A percentile compares a stretch with the other conserved stretches of the same genome.
Evolutionary conservation across 306 rosid species (phyloP).

Genomic region (Senna tora): DNA sequence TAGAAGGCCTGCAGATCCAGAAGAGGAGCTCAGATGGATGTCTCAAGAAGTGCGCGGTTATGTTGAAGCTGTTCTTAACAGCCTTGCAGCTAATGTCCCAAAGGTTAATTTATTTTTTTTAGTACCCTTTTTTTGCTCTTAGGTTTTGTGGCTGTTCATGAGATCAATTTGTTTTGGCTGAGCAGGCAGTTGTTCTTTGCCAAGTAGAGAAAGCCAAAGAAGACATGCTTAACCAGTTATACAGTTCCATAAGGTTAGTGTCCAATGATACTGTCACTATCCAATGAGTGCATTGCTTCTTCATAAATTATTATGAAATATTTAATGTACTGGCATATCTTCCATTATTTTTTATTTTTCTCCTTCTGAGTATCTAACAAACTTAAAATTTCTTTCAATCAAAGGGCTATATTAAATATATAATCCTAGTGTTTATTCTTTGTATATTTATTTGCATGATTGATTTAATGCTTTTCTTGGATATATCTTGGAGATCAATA

Average conservation of each 20-base stretch:
- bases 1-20: constrained; percentile 67
- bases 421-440: constrained; percentile 18
- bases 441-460: constrained; percentile 1
- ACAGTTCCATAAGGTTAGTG: constrained; percentile 61
- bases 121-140: constrained; percentile 16
- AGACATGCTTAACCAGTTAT: constrained; percentile 66
- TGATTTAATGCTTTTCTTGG: constrained; percentile 31
- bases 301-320: constrained; percentile 8
- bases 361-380: constrained; percentile 17
- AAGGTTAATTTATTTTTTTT: constrained; percentile 48
- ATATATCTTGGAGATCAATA: constrained; percentile 10
- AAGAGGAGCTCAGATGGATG: constrained; percentile 74
- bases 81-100: constrained; percentile 65
- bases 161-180: constrained; percentile 41
- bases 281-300: constrained; percentile 31
- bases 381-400: constrained; percentile 24
- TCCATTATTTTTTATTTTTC: not conserved
- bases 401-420: not conserved
- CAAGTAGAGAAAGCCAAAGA: constrained; percentile 69
- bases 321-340: constrained; percentile 5
- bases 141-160: constrained; percentile 29
- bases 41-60: constrained; percentile 73
- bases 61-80: constrained; percentile 70
- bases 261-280: not conserved
- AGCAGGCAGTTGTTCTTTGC: constrained; percentile 69